phyloP scores from a whole-genome alignment of 1,284 basidiomycete species.

The Sporisorium exsertum region DNA sequence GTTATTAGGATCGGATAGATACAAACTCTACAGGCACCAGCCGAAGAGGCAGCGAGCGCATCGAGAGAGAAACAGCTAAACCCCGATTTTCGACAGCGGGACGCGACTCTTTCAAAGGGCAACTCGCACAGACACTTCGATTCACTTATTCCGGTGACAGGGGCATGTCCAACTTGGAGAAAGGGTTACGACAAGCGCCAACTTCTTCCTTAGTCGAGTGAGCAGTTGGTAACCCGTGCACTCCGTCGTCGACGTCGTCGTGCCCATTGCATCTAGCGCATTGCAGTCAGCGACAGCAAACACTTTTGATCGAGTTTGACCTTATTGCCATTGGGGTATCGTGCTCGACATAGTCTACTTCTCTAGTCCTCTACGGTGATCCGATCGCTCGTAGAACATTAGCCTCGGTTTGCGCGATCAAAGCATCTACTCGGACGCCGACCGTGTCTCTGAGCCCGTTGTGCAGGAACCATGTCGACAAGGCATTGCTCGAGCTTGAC shows the following conservation, averaged over 20 bases:
- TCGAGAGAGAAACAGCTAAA: neutral
- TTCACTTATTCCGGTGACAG: too few species aligned
- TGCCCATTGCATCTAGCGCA: neutral
- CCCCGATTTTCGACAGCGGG: neutral
- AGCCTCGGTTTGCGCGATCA: conserved; percentile 24
- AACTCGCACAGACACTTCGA: neutral
- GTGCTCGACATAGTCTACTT: neutral
- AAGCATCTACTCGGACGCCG: conserved; percentile 20
- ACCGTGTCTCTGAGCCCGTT: conserved; percentile 18
- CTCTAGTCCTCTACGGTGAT: neutral
- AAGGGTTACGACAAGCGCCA: neutral
- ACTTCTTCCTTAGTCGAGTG: too few species aligned
- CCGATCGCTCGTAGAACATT: conserved; percentile 6
- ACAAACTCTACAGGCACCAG: neutral
- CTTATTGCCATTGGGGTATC: neutral
- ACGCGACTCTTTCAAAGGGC: neutral
- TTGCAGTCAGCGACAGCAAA: neutral
- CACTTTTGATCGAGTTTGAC: neutral
- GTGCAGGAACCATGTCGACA: conserved; percentile 3
- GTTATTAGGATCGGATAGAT: neutral
- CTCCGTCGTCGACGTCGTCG: too few species aligned
- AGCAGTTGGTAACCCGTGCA: too few species aligned
- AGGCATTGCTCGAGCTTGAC: neutral
- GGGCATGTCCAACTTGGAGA: too few species aligned
- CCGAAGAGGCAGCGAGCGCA: neutral